Base-by-base conservation (phyloP, 768 basidiomycete species). In the Trametes punicea region DNA sequence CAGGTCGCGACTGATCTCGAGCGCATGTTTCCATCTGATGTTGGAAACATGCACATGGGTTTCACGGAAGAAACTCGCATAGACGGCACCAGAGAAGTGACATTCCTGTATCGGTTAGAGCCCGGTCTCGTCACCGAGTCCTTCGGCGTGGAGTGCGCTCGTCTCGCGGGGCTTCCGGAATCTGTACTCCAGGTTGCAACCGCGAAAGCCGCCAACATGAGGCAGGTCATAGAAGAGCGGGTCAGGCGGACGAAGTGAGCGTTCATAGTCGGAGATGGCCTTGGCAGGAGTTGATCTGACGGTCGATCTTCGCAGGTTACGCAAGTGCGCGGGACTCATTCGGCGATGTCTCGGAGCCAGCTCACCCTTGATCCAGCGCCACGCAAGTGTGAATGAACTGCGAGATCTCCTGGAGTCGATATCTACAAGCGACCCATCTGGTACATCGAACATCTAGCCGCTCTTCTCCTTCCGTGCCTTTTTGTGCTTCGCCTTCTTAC, bases 71-170 rank as follows among this genome's bases (percentile, higher is more conserved):
- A 87, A 11, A 75, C 74, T 27, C 78, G 84, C 3, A 76, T 88
- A 59, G 85, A 90, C 66, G 89, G 93, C 6, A 79, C 78, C 21
- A 78, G 87, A 21, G 84, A 88, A 46, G 87, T 99, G 38, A 89
- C 87, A 5, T 99, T 98, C 72, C 72, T 97, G 27, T 99, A 96
- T 70, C 79, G 74, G 27, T 74, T 98, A 20, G 78, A 80, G 0
- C 71, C 74, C 6, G 93, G 94, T 10, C 74, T 93, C 31, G 87
- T 92, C 3, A 74, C 78, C 76, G 87, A 87, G 65, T 93, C 91
- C 0, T 98, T 94, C 67, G 94, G 94, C 10, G 85, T 97, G 8
- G 94, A 96, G 75, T 96, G 93, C 68, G 93, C 86, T 7, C 81
- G 92, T 40, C 79, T 98, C 23, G 96, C 96, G 0, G 88, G 87